A percentile compares a stretch with the other conserved stretches of the same genome.
Evolutionary conservation across 2,329 filamentous ascomycete species (phyloP).

Genomic region (Calonectria ilicicola): DNA sequence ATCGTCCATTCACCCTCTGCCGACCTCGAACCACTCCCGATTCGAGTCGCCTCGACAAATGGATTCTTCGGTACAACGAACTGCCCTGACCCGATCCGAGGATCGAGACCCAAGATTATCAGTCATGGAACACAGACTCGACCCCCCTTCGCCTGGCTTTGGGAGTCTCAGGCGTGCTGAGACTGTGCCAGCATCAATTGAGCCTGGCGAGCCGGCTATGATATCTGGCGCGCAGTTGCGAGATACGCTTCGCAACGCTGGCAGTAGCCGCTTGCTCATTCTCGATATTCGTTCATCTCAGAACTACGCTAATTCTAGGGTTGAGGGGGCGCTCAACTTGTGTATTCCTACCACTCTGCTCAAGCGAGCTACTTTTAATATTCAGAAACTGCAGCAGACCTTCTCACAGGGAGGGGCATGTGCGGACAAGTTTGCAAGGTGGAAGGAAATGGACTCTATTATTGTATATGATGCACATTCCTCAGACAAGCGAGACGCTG

Average conservation of each 20-base stretch:
- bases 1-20: slow-evolving; percentile 56
- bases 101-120: slow-evolving; percentile 68
- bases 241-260: slow-evolving; percentile 62
- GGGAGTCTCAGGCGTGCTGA: slow-evolving; percentile 53
- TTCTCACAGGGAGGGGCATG: slow-evolving; percentile 80
- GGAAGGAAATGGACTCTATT: slow-evolving; percentile 80
- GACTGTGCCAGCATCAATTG: slow-evolving; percentile 64
- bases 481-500: slow-evolving; percentile 81
- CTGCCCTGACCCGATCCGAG: slow-evolving; percentile 56
- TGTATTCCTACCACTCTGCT: slow-evolving; percentile 95
- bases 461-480: slow-evolving; percentile 90
- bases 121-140: slow-evolving; percentile 60
- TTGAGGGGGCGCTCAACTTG: slow-evolving; percentile 86
- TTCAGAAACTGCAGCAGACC: slow-evolving; percentile 87
- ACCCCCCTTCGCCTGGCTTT: slow-evolving; percentile 50
- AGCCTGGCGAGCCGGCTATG: slow-evolving; percentile 61
- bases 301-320: slow-evolving; percentile 80
- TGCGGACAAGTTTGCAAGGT: slow-evolving; percentile 79
- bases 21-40: slow-evolving; percentile 56
- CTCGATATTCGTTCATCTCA: slow-evolving; percentile 90
- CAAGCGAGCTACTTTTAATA: slow-evolving; percentile 90
- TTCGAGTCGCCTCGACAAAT: slow-evolving; percentile 53
- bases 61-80: slow-evolving; percentile 39
- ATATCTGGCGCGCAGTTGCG: slow-evolving; percentile 67
- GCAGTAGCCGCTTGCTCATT: slow-evolving; percentile 68